phyloP scores from a whole-genome alignment of 2,329 filamentous ascomycete genomes.

The Tolypocladium album region DNA sequence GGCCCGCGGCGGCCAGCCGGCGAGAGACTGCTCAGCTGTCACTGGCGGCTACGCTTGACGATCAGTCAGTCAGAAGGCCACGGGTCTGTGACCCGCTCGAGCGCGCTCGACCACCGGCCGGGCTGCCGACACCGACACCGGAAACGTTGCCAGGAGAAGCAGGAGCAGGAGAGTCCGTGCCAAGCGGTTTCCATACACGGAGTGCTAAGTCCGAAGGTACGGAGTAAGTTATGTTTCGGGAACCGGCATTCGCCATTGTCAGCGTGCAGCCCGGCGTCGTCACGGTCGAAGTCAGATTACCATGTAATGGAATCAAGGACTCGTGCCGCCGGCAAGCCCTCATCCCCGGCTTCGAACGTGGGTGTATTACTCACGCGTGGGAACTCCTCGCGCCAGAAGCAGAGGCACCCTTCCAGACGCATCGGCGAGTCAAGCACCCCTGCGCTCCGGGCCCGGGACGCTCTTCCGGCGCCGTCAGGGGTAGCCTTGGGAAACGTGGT shows the following conservation, averaged over 20 bases:
- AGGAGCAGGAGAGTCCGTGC: neutral
- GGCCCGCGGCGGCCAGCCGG: neutral
- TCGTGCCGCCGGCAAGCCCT: neutral
- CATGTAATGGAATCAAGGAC: neutral
- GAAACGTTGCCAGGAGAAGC: neutral
- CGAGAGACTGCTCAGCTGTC: neutral
- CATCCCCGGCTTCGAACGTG: neutral
- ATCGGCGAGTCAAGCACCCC: neutral
- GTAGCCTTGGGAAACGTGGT: neutral
- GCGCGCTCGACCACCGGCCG: neutral
- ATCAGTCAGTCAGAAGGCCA: neutral
- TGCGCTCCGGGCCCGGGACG: neutral
- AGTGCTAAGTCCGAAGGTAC: neutral
- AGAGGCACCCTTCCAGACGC: neutral
- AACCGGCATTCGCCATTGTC: neutral
- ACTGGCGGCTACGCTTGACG: neutral
- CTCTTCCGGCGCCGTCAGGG: neutral
- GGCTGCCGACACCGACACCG: neutral
- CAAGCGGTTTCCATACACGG: neutral
- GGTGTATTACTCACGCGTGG: neutral
- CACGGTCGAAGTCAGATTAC: neutral
- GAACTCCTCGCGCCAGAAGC: neutral
- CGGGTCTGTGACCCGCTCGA: neutral
- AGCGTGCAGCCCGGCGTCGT: neutral
- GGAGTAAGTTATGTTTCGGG: neutral